Percentiles rank a stretch among this genome's conserved stretches.
phyloP scores from a whole-genome alignment of 805 yeast genomes.

The Wickerhamiella australiensis region DNA sequence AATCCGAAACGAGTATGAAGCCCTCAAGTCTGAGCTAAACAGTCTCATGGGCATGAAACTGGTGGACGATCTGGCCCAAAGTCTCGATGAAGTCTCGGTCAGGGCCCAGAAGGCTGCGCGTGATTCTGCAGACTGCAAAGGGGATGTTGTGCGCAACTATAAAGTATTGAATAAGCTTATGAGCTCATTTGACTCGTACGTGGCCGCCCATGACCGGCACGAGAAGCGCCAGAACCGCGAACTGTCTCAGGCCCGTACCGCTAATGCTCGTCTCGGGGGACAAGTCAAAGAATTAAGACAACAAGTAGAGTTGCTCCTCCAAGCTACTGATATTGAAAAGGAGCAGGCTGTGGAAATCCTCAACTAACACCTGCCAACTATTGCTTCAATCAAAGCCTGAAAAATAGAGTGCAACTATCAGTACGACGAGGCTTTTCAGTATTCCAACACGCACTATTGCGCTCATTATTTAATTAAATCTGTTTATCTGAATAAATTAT shows the following conservation, averaged over 20 bases:
- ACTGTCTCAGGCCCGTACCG: not conserved
- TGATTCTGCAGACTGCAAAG: not conserved
- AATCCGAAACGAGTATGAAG: not conserved
- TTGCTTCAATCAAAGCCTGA: no score
- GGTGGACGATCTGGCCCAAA: not conserved
- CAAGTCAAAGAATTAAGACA: not conserved
- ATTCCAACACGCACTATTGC: no score
- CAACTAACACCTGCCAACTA: no score
- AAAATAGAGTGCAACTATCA: no score
- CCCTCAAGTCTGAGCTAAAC: not conserved
- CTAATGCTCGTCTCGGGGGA: not conserved
- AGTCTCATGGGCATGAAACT: not conserved
- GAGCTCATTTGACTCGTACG: not conserved
- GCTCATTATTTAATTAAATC: no score
- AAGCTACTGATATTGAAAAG: not conserved
- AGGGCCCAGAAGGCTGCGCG: not conserved
- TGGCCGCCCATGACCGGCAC: not conserved
- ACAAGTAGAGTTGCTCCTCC: not conserved
- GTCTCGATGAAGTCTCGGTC: not conserved
- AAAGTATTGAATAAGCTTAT: not conserved
- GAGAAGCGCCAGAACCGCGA: not conserved
- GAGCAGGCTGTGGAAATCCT: not conserved
- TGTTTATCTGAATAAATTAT: no score
- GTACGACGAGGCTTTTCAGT: no score
- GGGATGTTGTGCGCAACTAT: not conserved